A percentile compares a stretch with the other conserved stretches of the same genome.
Evolutionary conservation across 1,139 yeast species (phyloP).

Genomic region (Zygoascus sp.): DNA sequence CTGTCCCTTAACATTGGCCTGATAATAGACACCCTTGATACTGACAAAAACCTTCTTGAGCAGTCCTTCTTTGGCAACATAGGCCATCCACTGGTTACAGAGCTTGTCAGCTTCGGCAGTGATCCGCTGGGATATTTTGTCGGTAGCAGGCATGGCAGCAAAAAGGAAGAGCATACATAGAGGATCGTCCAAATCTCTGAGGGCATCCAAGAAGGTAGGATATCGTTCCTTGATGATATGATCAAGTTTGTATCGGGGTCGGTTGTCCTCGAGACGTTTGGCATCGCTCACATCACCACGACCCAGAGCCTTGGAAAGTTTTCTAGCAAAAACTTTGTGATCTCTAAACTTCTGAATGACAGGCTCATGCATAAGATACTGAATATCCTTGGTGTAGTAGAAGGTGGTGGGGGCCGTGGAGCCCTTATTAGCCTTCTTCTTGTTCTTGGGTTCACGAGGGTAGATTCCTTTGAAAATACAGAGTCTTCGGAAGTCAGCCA

Average conservation of each 20-base stretch:
- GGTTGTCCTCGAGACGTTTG: constrained; percentile 70
- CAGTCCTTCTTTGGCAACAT: constrained; percentile 76
- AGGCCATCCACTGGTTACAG: constrained; percentile 95
- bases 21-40: constrained; percentile 95
- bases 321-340: constrained; percentile 89
- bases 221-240: constrained; percentile 91
- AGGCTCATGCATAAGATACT: constrained; percentile 93
- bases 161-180: constrained; percentile 90
- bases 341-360: constrained; percentile 88
- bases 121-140: constrained; percentile 69
- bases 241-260: constrained; percentile 83
- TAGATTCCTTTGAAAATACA: constrained; percentile 89
- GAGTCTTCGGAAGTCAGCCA: constrained; percentile 96
- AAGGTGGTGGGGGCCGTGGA: constrained; percentile 94
- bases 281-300: constrained; percentile 91
- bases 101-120: constrained; percentile 82
- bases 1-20: constrained; percentile 86
- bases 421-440: constrained; percentile 96
- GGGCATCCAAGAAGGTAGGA: constrained; percentile 88
- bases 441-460: constrained; percentile 95
- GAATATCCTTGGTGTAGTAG: constrained; percentile 90
- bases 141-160: constrained; percentile 93
- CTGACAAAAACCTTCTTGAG: constrained; percentile 90
- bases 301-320: constrained; percentile 84
- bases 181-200: constrained; percentile 93